Base-by-base conservation (phyloP, 2,329 filamentous ascomycete genomes). In the Leptoxyphium fumago region DNA sequence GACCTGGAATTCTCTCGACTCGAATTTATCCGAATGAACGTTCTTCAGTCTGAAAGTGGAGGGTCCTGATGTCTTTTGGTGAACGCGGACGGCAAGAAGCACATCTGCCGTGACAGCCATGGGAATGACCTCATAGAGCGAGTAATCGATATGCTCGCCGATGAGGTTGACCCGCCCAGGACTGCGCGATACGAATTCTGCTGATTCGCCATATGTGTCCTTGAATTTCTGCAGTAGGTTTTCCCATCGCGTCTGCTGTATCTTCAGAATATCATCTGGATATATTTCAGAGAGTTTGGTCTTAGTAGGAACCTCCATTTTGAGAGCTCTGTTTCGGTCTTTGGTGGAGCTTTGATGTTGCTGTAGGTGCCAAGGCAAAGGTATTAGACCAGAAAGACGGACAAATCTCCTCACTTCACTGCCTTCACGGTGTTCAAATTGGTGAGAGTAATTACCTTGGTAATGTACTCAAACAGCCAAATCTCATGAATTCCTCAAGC, bases 81-180 rank as follows among this genome's bases (percentile, higher is more conserved):
- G 67, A 62, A 70, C 59, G 13, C 68, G 74, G 32, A 95, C 84
- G 43, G 89, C 91, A 57, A 98, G 75, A 47, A 98, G 74, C 45
- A 87, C 82, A 64, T 98, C 91, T 49, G 86, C 84, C 5, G 84
- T 86, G 52, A 96, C 87, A 49, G 89, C 91, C 78, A 95, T 95
- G 43, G 91, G 91, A 18, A 98, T 73, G 47, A 95, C 88, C 54
- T 91, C 81, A 70, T 96, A 98, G 15, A 98, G 77, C 11, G 86
- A 94, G 69, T 98, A 98, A 69, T 98, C 91, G 58, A 98, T 94
- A 69, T 98, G 91, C 73, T 98, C 91, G 63, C 91, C 91, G 61
- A 98, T 95, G 59, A 98, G 91, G 69, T 96, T 96, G 52, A 98
- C 91, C 52, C 91, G 78, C 47, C 91, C 91, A 1, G 91, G 91